A percentile compares a stretch with the other conserved stretches of the same genome.
Conservation (phyloP, 768 basidiomycete genomes). For the Lactifluus hygrophoroides region DNA sequence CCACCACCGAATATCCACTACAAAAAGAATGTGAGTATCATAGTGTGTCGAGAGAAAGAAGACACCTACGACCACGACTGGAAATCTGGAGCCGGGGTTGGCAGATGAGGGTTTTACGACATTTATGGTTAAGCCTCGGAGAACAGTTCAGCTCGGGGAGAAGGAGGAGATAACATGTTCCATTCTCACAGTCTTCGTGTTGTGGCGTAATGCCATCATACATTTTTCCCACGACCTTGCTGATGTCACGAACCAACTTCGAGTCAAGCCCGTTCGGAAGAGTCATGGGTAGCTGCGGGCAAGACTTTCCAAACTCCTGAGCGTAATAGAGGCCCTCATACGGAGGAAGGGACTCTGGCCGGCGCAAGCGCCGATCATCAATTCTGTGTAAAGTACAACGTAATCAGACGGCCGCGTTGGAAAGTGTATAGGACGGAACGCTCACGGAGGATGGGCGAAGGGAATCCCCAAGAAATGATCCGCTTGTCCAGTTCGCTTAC, state of each 20-base stretch:
- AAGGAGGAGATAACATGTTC: not conserved
- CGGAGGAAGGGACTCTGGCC: constrained; percentile 21
- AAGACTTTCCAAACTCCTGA: constrained; percentile 21
- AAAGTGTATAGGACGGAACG: not conserved
- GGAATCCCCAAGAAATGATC: constrained; percentile 35
- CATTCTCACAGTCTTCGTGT: constrained; percentile 23
- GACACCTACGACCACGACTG: constrained; percentile 23
- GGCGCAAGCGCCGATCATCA: constrained; percentile 30
- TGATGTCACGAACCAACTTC: not conserved
- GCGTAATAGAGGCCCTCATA: constrained; percentile 19
- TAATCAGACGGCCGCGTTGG: too few species aligned
- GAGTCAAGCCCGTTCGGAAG: constrained; percentile 6
- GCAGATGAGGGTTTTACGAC: constrained; percentile 19
- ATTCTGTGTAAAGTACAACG: constrained; percentile 21
- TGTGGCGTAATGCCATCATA: constrained; percentile 2
- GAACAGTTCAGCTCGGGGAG: not conserved
- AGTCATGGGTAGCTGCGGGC: constrained; percentile 22
- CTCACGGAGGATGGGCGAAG: constrained; percentile 34
- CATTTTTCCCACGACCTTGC: not conserved
- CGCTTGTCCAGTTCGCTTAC: constrained; percentile 22
- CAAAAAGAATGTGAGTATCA: not conserved
- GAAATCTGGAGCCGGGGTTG: constrained; percentile 13
- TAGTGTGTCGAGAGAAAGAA: not conserved
- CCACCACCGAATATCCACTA: constrained; percentile 26
- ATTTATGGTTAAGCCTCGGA: constrained; percentile 23